Percentiles rank a stretch among this genome's conserved stretches.
Conservation (phyloP, 164 flowering plant species). For the Magnolia kwangsiensis region DNA sequence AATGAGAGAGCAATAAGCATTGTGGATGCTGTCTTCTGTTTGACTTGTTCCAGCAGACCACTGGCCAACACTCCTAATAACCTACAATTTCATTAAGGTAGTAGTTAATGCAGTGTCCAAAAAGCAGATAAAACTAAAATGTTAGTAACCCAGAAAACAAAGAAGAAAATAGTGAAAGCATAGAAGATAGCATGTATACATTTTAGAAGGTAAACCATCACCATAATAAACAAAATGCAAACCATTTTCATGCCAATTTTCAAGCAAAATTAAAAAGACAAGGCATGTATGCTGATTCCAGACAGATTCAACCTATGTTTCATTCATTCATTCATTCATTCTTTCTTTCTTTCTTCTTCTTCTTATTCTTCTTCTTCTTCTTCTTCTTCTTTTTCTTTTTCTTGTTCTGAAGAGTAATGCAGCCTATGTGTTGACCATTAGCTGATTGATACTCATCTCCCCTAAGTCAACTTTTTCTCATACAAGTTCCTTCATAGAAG, state of each 20-base stretch:
- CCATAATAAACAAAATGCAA: neutral
- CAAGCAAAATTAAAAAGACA: neutral
- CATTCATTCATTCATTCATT: too few species aligned
- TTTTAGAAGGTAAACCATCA: neutral
- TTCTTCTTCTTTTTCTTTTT: too few species aligned
- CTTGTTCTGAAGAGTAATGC: too few species aligned
- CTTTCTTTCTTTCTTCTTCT: too few species aligned
- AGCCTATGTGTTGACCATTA: neutral
- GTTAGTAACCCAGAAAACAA: neutral
- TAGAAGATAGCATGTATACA: neutral
- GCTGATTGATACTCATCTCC: neutral
- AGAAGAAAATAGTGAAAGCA: neutral
- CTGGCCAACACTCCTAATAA: constrained; percentile 93
- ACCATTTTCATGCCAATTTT: neutral
- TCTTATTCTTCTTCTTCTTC: too few species aligned
- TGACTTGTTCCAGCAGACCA: constrained; percentile 99
- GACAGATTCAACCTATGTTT: neutral
- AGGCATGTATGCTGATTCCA: neutral
- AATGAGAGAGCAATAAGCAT: constrained; percentile 90
- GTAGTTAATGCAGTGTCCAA: neutral
- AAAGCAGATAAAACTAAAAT: neutral
- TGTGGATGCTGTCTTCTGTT: constrained; percentile 92
- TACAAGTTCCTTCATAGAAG: neutral
- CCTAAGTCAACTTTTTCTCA: neutral
- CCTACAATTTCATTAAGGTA: constrained; percentile 30